Base-by-base conservation (phyloP, 2,329 filamentous ascomycete genomes). In the Alternaria panax region DNA sequence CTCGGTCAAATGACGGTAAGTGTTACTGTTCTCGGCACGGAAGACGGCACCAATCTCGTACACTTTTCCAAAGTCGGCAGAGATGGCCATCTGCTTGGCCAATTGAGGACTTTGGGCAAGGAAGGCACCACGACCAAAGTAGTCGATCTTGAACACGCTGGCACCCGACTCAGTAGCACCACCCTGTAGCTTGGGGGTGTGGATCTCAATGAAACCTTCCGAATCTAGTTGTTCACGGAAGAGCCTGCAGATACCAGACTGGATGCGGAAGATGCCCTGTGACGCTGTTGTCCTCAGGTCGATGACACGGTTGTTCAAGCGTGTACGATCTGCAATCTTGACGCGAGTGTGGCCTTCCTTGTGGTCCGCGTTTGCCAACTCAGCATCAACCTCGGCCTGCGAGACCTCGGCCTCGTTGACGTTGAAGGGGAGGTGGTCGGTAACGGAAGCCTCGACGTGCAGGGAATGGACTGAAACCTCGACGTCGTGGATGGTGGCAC, bases 21-120 rank as follows among this genome's bases (percentile, higher is more conserved):
- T 97, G 78, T 97, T 97, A 74, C 92, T 96, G 81, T 97, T 96
- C 76, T 97, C 93, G 0, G 93, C 93, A 67, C 93, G 88, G 84
- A 97, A 97, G 7, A 97, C 93, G 2, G 92, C 89, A 16, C 92
- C 92, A 65, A 95, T 89, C 75, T 97, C 93, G 72, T 94, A 97
- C 7, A 97, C 93, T 51, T 89, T 88, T 57, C 90, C 90, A 74
- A 97, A 95, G 75, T 97, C 93, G 27, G 93, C 90, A 5, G 92
- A 92, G 40, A 97, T 92, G 51, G 88, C 87, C 91, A 96, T 94
- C 78, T 97, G 93, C 81, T 97, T 97, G 53, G 92, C 91, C 64
- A 97, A 79, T 78, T 97, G 93, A 7, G 93, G 93, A 62, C 92
- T 96, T 80, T 97, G 93, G 0, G 93, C 93, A 14, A 97, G 81